A percentile compares a stretch with the other conserved stretches of the same genome.
phyloP scores from a whole-genome alignment of 805 yeast genomes.

The Wickerhamomyces xylosicus region DNA sequence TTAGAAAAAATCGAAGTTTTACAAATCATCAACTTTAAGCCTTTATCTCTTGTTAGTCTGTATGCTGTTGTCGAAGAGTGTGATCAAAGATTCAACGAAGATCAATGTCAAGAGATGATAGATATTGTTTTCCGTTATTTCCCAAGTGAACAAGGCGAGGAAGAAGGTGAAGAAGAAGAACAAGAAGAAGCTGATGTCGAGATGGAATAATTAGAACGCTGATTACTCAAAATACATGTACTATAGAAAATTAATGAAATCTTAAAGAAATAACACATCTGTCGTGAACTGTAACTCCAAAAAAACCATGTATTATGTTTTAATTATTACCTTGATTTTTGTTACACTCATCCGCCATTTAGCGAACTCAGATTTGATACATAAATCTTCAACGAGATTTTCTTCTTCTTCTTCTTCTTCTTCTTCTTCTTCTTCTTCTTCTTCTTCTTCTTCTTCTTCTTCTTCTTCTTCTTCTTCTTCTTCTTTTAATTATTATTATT shows the following conservation, averaged over 20 bases:
- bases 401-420: neutral
- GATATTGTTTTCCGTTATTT: conserved; percentile 42
- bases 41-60: conserved; percentile 68
- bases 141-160: conserved; percentile 23
- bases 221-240: no score
- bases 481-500: no score
- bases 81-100: conserved; percentile 73
- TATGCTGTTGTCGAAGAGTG: conserved; percentile 86
- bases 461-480: neutral
- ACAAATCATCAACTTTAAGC: conserved; percentile 75
- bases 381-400: conserved; percentile 1
- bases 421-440: neutral
- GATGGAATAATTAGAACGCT: no score
- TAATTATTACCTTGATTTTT: no score
- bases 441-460: neutral
- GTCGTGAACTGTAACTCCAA: no score
- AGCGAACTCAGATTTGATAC: conserved; percentile 9
- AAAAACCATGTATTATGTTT: no score
- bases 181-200: conserved; percentile 6
- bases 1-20: conserved; percentile 76
- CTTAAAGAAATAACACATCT: no score
- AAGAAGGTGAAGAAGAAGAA: conserved; percentile 6
- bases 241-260: no score
- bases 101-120: conserved; percentile 48
- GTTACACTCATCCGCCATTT: no score